A percentile compares a stretch with the other conserved stretches of the same genome.
Conservation (phyloP, 148 eudicot genomes). For the Selenicereus undatus region DNA sequence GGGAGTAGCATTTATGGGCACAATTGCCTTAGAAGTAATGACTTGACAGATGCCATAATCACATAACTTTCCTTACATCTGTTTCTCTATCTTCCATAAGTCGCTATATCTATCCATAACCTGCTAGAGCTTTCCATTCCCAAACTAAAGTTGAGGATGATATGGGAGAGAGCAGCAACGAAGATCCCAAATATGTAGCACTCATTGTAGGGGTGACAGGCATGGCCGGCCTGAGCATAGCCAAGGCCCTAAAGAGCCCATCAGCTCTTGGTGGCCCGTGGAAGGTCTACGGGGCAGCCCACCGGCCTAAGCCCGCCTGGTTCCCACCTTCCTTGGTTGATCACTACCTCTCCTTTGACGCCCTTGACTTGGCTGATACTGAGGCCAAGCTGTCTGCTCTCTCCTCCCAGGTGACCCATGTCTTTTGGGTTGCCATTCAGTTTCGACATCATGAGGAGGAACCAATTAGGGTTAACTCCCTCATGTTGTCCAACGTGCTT, state of each 20-base stretch:
- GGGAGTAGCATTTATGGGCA: no score
- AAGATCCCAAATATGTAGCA: neutral
- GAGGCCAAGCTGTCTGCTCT: constrained; percentile 27
- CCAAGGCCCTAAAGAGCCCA: constrained; percentile 30
- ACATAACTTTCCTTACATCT: no score
- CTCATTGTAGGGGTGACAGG: constrained; percentile 28
- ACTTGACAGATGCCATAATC: no score
- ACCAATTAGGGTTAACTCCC: constrained; percentile 20
- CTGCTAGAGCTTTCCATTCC: no score
- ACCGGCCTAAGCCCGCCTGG: constrained; percentile 41
- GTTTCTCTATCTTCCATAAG: no score
- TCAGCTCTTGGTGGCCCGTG: constrained; percentile 43
- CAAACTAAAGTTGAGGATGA: neutral
- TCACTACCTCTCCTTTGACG: constrained; percentile 37
- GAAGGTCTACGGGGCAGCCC: constrained; percentile 41
- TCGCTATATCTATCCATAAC: no score
- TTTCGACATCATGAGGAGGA: constrained; percentile 17
- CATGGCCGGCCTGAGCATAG: constrained; percentile 31
- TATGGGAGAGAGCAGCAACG: neutral
- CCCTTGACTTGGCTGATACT: constrained; percentile 23
- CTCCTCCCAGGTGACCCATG: constrained; percentile 32
- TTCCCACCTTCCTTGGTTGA: constrained; percentile 29
- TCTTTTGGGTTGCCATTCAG: constrained; percentile 37
- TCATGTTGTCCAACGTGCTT: constrained; percentile 41
- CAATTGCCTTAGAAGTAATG: no score